Evolutionary conservation across 805 yeast species (phyloP).

Genomic region (Starmerella scarabaei): DNA sequence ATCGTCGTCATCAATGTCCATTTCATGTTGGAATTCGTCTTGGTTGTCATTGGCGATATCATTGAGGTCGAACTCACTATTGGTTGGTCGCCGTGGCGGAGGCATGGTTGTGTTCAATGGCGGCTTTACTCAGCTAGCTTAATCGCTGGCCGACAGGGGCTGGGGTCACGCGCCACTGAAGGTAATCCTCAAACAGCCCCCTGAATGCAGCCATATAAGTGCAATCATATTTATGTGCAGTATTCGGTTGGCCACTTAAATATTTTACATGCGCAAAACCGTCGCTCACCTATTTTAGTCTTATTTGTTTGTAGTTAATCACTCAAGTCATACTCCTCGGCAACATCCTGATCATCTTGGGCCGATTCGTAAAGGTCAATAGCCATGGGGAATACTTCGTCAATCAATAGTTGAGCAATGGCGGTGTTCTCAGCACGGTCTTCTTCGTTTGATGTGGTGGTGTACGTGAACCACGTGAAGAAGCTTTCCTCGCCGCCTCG

Average conservation of each 20-base stretch:
- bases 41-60: conserved; percentile 5
- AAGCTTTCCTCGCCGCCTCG: conserved; percentile 46
- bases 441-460: conserved; percentile 64
- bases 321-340: conserved; percentile 20
- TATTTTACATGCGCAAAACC: too few relatives aligned
- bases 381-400: conserved; percentile 76
- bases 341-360: conserved; percentile 15
- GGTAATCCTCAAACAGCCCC: too few relatives aligned
- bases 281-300: too few relatives aligned
- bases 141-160: too few relatives aligned
- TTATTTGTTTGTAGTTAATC: too few relatives aligned
- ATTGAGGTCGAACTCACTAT: not conserved
- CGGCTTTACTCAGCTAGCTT: too few relatives aligned
- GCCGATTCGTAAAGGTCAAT: conserved; percentile 43
- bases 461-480: conserved; percentile 80
- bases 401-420: conserved; percentile 55
- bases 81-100: too few relatives aligned
- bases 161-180: too few relatives aligned
- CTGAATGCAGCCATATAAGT: too few relatives aligned
- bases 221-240: too few relatives aligned
- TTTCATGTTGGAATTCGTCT: conserved; percentile 2
- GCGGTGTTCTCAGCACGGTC: conserved; percentile 52
- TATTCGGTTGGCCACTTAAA: too few relatives aligned
- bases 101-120: not conserved
- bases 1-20: conserved; percentile 5